Conservation (phyloP, 805 yeast genomes). For the Maudiozyma barnettii region DNA sequence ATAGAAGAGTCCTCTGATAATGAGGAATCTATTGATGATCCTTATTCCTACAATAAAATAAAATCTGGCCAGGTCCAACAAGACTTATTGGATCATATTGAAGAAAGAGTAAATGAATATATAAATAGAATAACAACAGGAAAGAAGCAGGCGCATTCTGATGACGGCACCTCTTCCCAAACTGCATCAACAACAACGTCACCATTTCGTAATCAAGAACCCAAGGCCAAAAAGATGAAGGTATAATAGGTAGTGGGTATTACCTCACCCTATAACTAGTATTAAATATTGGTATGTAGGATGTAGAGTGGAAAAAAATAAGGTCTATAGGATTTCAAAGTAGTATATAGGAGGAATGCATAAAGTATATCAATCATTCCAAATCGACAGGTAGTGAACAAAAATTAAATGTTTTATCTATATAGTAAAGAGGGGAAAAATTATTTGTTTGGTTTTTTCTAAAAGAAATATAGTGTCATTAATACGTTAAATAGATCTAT, state of each 20-base stretch:
- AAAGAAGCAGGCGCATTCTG: constrained; percentile 13
- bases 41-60: constrained; percentile 19
- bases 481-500: too few relatives aligned
- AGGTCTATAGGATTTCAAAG: too few relatives aligned
- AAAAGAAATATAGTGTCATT: too few relatives aligned
- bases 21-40: constrained; percentile 2
- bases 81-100: constrained; percentile 23
- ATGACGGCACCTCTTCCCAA: background rate
- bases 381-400: too few relatives aligned
- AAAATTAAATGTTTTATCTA: too few relatives aligned
- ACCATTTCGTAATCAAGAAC: background rate
- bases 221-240: background rate
- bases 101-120: constrained; percentile 18
- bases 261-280: background rate
- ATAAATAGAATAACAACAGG: constrained; percentile 16
- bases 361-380: too few relatives aligned
- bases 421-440: background rate
- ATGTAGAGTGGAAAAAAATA: too few relatives aligned
- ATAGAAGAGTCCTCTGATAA: constrained; percentile 15
- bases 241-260: background rate
- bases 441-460: background rate
- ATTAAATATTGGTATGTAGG: too few relatives aligned
- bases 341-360: too few relatives aligned
- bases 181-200: constrained; percentile 6
- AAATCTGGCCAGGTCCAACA: constrained; percentile 25